Conservation (phyloP, 202 grass and related monocot species). For the Panicum hallii region DNA sequence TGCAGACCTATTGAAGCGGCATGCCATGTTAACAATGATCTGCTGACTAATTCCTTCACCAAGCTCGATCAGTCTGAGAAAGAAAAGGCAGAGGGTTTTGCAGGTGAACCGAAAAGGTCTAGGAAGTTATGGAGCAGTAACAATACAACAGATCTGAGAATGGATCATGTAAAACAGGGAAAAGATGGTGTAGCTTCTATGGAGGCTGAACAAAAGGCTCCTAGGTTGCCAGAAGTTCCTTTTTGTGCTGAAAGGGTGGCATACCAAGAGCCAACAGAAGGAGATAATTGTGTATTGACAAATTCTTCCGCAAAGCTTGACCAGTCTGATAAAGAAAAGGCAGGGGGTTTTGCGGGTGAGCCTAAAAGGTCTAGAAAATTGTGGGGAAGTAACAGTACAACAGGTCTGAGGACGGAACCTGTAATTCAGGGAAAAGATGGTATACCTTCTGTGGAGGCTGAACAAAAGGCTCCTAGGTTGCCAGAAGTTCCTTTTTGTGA, state of each 20-base stretch:
- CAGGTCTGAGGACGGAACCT: slow-evolving; percentile 34
- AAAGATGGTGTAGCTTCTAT: slow-evolving; percentile 35
- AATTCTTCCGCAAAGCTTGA: slow-evolving; percentile 12
- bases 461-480: slow-evolving; percentile 29
- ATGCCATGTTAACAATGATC: slow-evolving; percentile 42
- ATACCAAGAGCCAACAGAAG: slow-evolving; percentile 35
- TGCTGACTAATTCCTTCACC: slow-evolving; percentile 36
- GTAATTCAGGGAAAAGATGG: slow-evolving; percentile 40
- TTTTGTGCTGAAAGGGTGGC: slow-evolving; percentile 27
- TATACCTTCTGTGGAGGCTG: slow-evolving; percentile 32
- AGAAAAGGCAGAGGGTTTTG: slow-evolving; percentile 34
- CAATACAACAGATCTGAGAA: slow-evolving; percentile 37
- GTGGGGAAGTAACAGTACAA: slow-evolving; percentile 31
- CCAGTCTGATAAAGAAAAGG: slow-evolving; percentile 47
- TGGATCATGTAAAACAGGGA: slow-evolving; percentile 41
- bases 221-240: slow-evolving; percentile 29
- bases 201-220: slow-evolving; percentile 28
- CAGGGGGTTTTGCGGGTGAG: slow-evolving; percentile 27
- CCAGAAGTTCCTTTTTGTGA: slow-evolving; percentile 31
- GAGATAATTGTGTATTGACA: neutral
- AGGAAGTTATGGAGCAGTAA: slow-evolving; percentile 45
- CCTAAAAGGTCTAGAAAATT: slow-evolving; percentile 44
- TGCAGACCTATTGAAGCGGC: slow-evolving; percentile 40
- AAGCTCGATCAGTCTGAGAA: slow-evolving; percentile 41
- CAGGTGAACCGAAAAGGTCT: slow-evolving; percentile 39